Base-by-base conservation (phyloP, 169 alveolate genomes). In the Cryptosporidium bovis region DNA sequence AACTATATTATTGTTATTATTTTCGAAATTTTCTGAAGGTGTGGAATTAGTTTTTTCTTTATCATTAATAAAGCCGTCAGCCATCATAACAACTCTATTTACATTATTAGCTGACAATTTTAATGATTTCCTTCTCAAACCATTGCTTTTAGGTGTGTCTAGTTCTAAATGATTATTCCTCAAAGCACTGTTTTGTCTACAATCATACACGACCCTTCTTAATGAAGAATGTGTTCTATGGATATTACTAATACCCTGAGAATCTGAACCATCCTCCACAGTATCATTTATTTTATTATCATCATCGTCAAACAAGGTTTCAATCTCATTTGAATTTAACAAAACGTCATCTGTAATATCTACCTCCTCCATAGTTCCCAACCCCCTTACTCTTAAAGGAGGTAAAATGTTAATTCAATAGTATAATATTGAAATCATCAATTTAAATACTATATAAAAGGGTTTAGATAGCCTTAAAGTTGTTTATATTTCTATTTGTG, bases 301-400 rank as follows among this genome's bases (percentile, higher is more conserved):
- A 29, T n/a, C 3, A 31, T 51, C 5, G 29, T 71, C 69, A 36
- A 71, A 71, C 3, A 71, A 64, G 6, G 67, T 53, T 18, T 71
- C 84, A 55, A 71, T 71, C 29, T 71, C 84, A 71, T 71, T 71
- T 36, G 84, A 71, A 71, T 71, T 71, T n/a, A 71, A 36, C 27
- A 71, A 71, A 53, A 71, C 55, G 16, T 71, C 84, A 53, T 71
- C 84, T 18, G 51, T 56, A 13, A 4, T 66, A 33, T 71, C 84
- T 34, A 71, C 29, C 24, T 56, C 67, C 5, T 15, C 84, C 48
- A 40, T 40, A 40, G 4, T 40, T 40, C 0, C 10, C 1, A 8
- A 40, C 48, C 48, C 10, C 4, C 4, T 40, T 40, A 40, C 10
- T 0, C 10, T 40, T 40, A 40, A 8, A 40, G 48, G 48, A 40